Base-by-base conservation (phyloP, 169 alveolate genomes). In the Babesia divergens region DNA sequence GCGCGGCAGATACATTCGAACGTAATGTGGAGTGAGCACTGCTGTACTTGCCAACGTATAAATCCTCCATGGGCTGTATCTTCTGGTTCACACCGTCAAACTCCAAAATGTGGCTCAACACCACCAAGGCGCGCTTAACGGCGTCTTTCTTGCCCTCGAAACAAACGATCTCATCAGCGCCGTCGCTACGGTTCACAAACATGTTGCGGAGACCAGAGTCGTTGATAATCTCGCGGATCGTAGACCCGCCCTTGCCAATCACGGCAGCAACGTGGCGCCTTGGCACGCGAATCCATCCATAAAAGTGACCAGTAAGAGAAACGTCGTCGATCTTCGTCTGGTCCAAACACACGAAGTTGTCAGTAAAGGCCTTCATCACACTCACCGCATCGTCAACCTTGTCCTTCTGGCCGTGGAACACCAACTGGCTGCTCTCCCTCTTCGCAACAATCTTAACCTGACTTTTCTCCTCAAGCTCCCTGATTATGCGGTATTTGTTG, bases 211-310 rank as follows among this genome's bases (percentile, higher is more conserved):
- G 60, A 6, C 74, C 68, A 14, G 85, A 46, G 46, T 44, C 32
- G 28, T 38, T 35, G 11, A 76, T 40, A 8, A 76, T 52, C 2
- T 76, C 60, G 40, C 75, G 69, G 14, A 76, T 29, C 0, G 79
- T 76, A 11, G 85, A 76, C 2, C 85, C 85, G 0, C 80, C 80
- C 59, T 76, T 76, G 1, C 85, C 85, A 26, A 76, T 76, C 32
- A 76, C 60, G 6, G 66, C 67, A 7, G 74, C 74, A 37, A 76
- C 28, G 74, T 42, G 65, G 18, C 67, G 65, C 44, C 54, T 38
- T 2, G 77, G 75, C 3, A 76, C 85, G 1, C 66, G 52, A 24
- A 66, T 16, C 58, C 62, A 58, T n/a, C 70, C 80, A 37, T 66
- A 66, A 37, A 66, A 66, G 43, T 22, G 55, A 13, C 68, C 68